These are phyloP conservation scores for Coriaria nepalensis DNA, from an alignment of 306 rosid genomes.

Conservation along the genomic window DNA sequence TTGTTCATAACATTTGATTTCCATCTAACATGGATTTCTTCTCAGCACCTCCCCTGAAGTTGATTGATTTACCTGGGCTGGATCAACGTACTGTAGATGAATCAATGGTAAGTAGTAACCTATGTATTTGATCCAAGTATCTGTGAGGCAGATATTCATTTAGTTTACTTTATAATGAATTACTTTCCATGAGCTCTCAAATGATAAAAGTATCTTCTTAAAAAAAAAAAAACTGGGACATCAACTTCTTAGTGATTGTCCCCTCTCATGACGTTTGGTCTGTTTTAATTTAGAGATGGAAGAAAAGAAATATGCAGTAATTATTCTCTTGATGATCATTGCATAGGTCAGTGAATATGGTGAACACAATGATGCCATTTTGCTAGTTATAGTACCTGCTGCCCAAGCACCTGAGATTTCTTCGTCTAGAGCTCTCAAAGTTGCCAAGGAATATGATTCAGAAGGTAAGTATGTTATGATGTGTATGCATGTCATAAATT, in stretches of 20 bases:
- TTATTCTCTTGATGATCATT: constrained; percentile 17
- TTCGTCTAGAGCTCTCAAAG: constrained; percentile 74
- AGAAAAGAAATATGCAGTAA: not conserved
- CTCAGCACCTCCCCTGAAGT: constrained; percentile 90
- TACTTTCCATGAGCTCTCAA: constrained; percentile 6
- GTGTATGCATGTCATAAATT: no score
- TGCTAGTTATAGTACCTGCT: constrained; percentile 77
- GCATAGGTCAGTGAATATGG: constrained; percentile 79
- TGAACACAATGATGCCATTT: constrained; percentile 86
- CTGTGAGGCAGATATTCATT: constrained; percentile 8
- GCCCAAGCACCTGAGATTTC: constrained; percentile 84
- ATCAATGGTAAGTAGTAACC: constrained; percentile 49
- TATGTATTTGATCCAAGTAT: constrained; percentile 7
- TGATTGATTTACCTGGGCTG: constrained; percentile 93
- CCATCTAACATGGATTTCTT: constrained; percentile 12
- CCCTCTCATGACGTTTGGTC: no score
- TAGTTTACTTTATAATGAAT: constrained; percentile 2
- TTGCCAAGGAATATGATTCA: constrained; percentile 72
- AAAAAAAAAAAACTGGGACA: no score
- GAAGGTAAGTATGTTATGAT: constrained; percentile 39
- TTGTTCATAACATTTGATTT: not conserved
- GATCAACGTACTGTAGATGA: constrained; percentile 90
- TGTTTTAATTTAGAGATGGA: no score
- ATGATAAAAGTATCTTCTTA: no score
- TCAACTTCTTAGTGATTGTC: no score